Percentiles rank a stretch among this genome's conserved stretches.
Conservation (phyloP, 768 basidiomycete species). For the Tylopilus sp. region DNA sequence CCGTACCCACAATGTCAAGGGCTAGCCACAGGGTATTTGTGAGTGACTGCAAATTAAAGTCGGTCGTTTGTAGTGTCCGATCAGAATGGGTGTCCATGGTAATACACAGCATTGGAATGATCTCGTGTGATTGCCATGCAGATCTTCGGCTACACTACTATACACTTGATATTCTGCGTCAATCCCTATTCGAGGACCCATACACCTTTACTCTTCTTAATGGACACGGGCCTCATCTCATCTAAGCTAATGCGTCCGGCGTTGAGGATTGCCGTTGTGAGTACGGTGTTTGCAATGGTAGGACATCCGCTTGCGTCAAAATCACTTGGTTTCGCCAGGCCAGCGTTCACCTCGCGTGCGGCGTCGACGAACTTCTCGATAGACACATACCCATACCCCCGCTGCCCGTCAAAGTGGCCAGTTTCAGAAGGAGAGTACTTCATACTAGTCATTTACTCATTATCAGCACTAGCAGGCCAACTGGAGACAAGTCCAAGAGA, state of each 20-base stretch:
- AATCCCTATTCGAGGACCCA: conserved; percentile 65
- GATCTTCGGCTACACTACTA: background rate
- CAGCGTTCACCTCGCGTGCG: conserved; percentile 73
- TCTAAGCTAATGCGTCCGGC: conserved; percentile 89
- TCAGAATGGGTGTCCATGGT: conserved; percentile 14
- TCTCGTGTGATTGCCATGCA: background rate
- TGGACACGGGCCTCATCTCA: conserved; percentile 80
- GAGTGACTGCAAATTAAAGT: conserved; percentile 6
- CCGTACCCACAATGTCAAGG: conserved; percentile 30
- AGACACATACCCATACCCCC: conserved; percentile 88
- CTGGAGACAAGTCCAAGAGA: conserved; percentile 11
- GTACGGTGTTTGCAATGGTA: conserved; percentile 84
- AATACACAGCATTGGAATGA: conserved; percentile 11
- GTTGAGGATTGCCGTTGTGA: conserved; percentile 84
- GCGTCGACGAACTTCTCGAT: conserved; percentile 93
- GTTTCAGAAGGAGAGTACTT: conserved; percentile 91
- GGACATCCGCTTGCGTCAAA: conserved; percentile 82
- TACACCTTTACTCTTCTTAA: conserved; percentile 59
- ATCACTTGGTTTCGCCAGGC: conserved; percentile 58
- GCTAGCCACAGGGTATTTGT: conserved; percentile 27
- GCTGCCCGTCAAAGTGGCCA: conserved; percentile 92
- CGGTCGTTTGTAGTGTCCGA: conserved; percentile 4
- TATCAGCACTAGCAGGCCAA: conserved; percentile 9
- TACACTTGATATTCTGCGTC: no score
- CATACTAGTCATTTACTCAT: conserved; percentile 53